Evolutionary conservation across 2,329 filamentous ascomycete species (phyloP).

Genomic region (Nannizziopsis barbatae): DNA sequence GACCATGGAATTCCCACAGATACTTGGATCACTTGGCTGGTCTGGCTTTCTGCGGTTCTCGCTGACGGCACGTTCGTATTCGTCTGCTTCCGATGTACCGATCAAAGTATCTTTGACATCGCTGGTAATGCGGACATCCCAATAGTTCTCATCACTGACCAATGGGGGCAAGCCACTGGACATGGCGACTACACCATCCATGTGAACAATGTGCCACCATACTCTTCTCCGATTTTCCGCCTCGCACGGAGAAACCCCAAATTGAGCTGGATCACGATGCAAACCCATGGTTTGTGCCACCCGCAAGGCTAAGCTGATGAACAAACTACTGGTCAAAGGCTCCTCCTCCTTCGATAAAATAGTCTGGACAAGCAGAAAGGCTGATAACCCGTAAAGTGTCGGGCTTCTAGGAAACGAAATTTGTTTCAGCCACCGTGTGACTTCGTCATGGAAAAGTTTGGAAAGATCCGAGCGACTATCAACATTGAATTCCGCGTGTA

Average conservation of each 20-base stretch:
- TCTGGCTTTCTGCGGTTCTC: conserved; percentile 27
- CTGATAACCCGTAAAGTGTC: conserved; percentile 36
- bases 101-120: conserved; percentile 39
- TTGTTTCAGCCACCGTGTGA: conserved; percentile 33
- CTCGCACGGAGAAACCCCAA: conserved; percentile 35
- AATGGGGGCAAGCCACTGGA: conserved; percentile 39
- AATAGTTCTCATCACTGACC: conserved; percentile 38
- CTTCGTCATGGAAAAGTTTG: conserved; percentile 33
- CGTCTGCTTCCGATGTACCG: conserved; percentile 28
- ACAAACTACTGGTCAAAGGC: conserved; percentile 38
- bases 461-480: conserved; percentile 29
- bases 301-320: conserved; percentile 37
- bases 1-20: conserved; percentile 34
- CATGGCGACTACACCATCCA: conserved; percentile 41
- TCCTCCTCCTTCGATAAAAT: conserved; percentile 40
- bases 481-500: conserved; percentile 32
- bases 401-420: conserved; percentile 38
- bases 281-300: conserved; percentile 41
- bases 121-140: conserved; percentile 38
- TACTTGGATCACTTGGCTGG: conserved; percentile 32
- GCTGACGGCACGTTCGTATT: conserved; percentile 28
- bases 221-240: conserved; percentile 37
- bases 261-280: conserved; percentile 40
- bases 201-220: conserved; percentile 42
- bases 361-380: conserved; percentile 39